A percentile compares a stretch with the other conserved stretches of the same genome.
phyloP scores from a whole-genome alignment of 805 yeast genomes.

The Naumovozyma baii region DNA sequence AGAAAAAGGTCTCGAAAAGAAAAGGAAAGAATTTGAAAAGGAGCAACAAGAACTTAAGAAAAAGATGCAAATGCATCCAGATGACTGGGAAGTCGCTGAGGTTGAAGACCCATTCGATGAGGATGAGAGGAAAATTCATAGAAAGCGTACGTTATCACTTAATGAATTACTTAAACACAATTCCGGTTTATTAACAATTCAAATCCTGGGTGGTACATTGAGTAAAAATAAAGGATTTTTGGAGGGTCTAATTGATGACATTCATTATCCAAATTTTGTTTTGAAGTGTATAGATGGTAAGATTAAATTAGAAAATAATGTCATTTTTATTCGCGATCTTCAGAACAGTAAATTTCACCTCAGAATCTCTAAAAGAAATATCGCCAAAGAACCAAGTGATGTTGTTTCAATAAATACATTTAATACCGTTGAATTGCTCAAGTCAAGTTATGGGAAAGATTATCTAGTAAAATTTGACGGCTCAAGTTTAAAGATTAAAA shows the following conservation, averaged over 20 bases:
- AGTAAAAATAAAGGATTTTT: constrained; percentile 41
- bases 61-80: constrained; percentile 46
- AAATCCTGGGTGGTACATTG: constrained; percentile 42
- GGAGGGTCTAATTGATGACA: constrained; percentile 58
- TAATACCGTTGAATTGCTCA: constrained; percentile 46
- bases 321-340: constrained; percentile 61
- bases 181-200: constrained; percentile 54
- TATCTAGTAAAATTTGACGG: constrained; percentile 36
- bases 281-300: constrained; percentile 39
- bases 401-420: constrained; percentile 42
- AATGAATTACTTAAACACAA: constrained; percentile 42
- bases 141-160: constrained; percentile 40
- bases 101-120: constrained; percentile 35
- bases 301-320: constrained; percentile 42
- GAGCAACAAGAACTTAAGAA: constrained; percentile 43
- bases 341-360: constrained; percentile 48
- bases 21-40: constrained; percentile 31
- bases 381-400: constrained; percentile 39
- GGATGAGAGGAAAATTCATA: constrained; percentile 19
- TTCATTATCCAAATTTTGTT: constrained; percentile 46
- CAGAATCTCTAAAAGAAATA: constrained; percentile 45
- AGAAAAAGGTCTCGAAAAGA: constrained; percentile 31
- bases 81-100: constrained; percentile 55
- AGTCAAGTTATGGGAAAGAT: constrained; percentile 39
- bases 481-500: constrained; percentile 37